These are phyloP conservation scores for Diaporthe citrichinensis DNA, from an alignment of 2,329 filamentous ascomycete genomes.

Conservation along the genomic window DNA sequence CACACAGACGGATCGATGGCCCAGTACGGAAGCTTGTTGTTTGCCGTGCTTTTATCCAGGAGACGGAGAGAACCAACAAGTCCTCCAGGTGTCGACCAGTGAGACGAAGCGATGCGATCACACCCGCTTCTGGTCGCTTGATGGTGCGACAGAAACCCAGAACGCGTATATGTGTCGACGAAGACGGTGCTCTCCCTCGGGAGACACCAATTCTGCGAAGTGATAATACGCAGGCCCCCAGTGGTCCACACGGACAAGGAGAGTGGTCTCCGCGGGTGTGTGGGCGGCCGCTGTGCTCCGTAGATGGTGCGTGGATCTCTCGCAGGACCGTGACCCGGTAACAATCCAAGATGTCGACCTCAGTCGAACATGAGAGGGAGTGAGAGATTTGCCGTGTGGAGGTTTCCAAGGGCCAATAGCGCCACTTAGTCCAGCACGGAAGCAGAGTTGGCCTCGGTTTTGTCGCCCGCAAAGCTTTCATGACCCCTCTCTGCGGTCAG, in stretches of 20 bases:
- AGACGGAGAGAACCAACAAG: constrained; percentile 23
- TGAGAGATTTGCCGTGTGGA: constrained; percentile 13
- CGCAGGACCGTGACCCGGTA: constrained; percentile 4
- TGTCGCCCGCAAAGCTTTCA: constrained; percentile 17
- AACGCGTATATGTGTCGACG: neutral
- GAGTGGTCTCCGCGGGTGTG: neutral
- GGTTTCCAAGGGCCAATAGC: constrained; percentile 17
- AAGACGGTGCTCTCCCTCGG: neutral
- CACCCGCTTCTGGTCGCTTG: neutral
- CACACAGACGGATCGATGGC: constrained; percentile 29
- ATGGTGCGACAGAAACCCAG: constrained; percentile 4
- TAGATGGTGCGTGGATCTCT: constrained; percentile 10
- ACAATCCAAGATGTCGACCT: neutral
- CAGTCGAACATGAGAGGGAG: constrained; percentile 3
- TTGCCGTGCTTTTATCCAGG: constrained; percentile 18
- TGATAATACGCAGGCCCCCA: constrained; percentile 2
- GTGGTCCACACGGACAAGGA: neutral
- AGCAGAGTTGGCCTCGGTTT: neutral
- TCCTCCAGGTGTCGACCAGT: neutral
- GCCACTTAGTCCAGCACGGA: constrained; percentile 17
- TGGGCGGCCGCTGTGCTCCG: constrained; percentile 25
- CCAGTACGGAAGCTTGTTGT: constrained; percentile 32
- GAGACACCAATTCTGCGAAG: neutral
- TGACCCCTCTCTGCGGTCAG: constrained; percentile 10
- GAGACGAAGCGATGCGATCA: constrained; percentile 9